A percentile compares a stretch with the other conserved stretches of the same genome.
phyloP scores from a whole-genome alignment of 2,329 filamentous ascomycete species.

The Colletotrichum sp. region DNA sequence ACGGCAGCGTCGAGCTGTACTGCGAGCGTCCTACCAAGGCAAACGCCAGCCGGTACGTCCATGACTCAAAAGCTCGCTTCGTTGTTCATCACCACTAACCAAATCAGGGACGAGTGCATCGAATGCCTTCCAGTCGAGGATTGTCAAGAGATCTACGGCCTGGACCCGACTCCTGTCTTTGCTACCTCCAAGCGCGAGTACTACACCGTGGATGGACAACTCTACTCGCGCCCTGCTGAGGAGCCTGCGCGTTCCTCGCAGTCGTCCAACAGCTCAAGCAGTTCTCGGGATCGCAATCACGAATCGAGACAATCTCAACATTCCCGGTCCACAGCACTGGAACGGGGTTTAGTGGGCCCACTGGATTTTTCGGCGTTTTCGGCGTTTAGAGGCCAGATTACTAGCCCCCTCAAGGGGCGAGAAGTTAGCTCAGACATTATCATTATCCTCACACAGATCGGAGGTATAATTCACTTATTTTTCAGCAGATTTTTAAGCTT shows the following conservation, averaged over 20 bases:
- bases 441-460: fast-evolving
- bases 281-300: neutral
- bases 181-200: neutral
- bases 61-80: fast-evolving
- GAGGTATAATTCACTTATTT: too few relatives aligned
- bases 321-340: neutral
- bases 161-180: neutral
- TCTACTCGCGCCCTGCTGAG: neutral
- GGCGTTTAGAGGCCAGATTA: too few relatives aligned
- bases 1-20: neutral
- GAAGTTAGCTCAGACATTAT: too few relatives aligned
- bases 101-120: neutral
- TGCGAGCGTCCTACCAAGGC: neutral
- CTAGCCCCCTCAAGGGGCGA: too few relatives aligned
- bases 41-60: neutral
- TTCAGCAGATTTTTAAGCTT: too few relatives aligned
- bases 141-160: neutral
- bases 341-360: too few relatives aligned
- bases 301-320: neutral
- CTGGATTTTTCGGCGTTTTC: too few relatives aligned
- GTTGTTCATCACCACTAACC: neutral
- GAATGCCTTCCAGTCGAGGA: neutral
- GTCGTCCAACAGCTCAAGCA: neutral
- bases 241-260: neutral
- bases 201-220: neutral